These are phyloP conservation scores for Kodamaea sagamina DNA, from an alignment of 805 yeast genomes.

Conservation along the genomic window DNA sequence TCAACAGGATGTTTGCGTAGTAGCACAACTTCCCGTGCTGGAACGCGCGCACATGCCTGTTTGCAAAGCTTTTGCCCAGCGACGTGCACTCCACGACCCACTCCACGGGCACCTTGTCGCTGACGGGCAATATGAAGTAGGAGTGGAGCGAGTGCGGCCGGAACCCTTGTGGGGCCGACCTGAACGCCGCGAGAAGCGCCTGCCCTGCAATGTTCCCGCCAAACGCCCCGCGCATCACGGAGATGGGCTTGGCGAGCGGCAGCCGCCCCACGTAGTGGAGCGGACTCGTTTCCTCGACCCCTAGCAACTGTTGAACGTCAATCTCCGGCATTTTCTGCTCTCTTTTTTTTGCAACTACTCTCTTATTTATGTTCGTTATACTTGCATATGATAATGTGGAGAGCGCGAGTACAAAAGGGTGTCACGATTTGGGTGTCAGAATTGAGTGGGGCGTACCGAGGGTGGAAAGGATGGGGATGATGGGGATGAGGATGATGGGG, in stretches of 20 bases:
- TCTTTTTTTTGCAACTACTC: constrained; percentile 1
- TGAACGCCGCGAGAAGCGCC: constrained; percentile 36
- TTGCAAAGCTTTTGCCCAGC: constrained; percentile 40
- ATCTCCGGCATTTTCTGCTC: constrained; percentile 2
- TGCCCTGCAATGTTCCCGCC: constrained; percentile 41
- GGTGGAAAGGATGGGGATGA: too few species aligned
- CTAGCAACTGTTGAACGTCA: constrained; percentile 17
- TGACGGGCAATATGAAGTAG: constrained; percentile 27
- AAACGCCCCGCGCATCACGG: constrained; percentile 29
- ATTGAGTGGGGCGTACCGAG: too few species aligned
- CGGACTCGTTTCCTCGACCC: constrained; percentile 21
- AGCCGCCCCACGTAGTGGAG: constrained; percentile 22
- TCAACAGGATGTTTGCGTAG: constrained; percentile 36
- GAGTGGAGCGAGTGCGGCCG: constrained; percentile 40
- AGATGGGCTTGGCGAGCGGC: constrained; percentile 34
- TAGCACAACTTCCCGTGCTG: constrained; percentile 30
- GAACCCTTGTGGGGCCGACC: constrained; percentile 29
- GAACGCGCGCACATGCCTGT: constrained; percentile 29
- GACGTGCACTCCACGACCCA: constrained; percentile 37
- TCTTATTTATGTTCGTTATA: constrained; percentile 5
- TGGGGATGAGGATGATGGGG: too few species aligned
- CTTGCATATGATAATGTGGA: constrained; percentile 8
- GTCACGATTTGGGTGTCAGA: too few species aligned
- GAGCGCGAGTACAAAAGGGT: neutral
- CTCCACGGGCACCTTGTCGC: constrained; percentile 18